Base-by-base conservation (phyloP, 495 filamentous ascomycete species). In the Darksidea phi region DNA sequence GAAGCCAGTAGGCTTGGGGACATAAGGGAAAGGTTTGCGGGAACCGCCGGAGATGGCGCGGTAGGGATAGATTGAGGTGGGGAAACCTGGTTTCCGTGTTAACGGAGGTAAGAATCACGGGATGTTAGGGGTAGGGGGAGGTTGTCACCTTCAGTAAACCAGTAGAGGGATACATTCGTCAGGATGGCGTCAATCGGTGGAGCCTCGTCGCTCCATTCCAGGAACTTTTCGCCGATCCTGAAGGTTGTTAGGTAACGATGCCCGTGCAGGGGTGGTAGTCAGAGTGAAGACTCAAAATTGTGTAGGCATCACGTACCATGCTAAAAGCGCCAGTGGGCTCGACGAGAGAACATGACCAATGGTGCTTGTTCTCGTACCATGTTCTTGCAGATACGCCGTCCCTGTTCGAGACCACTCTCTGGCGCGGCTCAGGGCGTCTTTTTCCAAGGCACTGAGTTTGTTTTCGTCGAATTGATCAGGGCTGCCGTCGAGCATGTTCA, bases 161-260 rank as follows among this genome's bases (percentile, higher is more conserved):
- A 89, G 70, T 86, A 90, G 18, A 88, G 68, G 1, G 77, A 81
- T 20, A 86, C 74, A 1, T 75, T 70, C 26, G 80, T 77, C 3
- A 88, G 75, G 32, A 90, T 86, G 6, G 72, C 77, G 18, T 86
- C 74, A 2, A 80, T 53, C 6, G 76, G 48, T 1, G 84, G 77
- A 6, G 78, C 71, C 1, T 73, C 71, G 57, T 88, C 85, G 5
- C 76, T 74, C 86, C 86, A 88, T 43, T 81, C 78, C 18, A 87
- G 61, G 64, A 83, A 82, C 66, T 90, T 89, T 70, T 89, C 87
- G 20, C 83, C 86, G 49, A 87, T 72, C 83, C 82, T 84, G 55
- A 32, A 10, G 17, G 26, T 50, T 32, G 17, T 23, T 25, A 7
- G 17, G 8, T 8, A 45, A 2, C 18, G 43, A 7, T 28, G 6